Base-by-base conservation (phyloP, 192 early-diverging fungal species). In the Diversispora eburnea region DNA sequence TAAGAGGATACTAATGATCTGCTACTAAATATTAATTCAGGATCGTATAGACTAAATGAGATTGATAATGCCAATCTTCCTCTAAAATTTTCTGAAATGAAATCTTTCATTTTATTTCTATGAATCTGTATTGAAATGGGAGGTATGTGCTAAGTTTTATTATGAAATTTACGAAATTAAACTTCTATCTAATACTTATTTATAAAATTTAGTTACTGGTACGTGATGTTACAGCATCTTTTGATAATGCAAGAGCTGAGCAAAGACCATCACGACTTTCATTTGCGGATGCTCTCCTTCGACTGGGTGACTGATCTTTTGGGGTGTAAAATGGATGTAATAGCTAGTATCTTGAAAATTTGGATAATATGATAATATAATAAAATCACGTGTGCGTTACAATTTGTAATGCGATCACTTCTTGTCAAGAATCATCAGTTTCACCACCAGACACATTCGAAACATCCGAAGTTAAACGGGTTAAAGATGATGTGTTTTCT, bases 201-300 rank as follows among this genome's bases (percentile, higher is more conserved):
- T 71, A 59, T 71, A 71, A 56, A 75, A 67, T 75, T 75, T 71
- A 65, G 74, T n/a, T 75, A 67, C 57, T 75, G 64, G 74, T 75
- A 48, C 74, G 39, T 66, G 45, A 75, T 75, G 64, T 75, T 67
- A 75, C 74, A 65, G 48, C 20, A 55, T 75, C 64, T 46, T 75
- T 75, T 75, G 57, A 75, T 66, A 15, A 75, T 59, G 74, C 72
- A 74, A 64, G 60, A 62, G 41, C 60, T 55, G 49, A 65, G 45
- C 46, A 74, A 57, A 64, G 72, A 63, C 60, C 61, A 45, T 64
- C 72, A 47, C 49, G 72, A 66, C 54, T 71, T 71, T 71, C 42
- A 42, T 71, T 46, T 45, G 56, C 56, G 46, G 17, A 71, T 19
- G 42, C 55, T 71, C 56, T 71, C 59, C 69, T 45, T 13, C 55